Base-by-base conservation (phyloP, 2,329 filamentous ascomycete genomes). In the Trichothecium roseum region DNA sequence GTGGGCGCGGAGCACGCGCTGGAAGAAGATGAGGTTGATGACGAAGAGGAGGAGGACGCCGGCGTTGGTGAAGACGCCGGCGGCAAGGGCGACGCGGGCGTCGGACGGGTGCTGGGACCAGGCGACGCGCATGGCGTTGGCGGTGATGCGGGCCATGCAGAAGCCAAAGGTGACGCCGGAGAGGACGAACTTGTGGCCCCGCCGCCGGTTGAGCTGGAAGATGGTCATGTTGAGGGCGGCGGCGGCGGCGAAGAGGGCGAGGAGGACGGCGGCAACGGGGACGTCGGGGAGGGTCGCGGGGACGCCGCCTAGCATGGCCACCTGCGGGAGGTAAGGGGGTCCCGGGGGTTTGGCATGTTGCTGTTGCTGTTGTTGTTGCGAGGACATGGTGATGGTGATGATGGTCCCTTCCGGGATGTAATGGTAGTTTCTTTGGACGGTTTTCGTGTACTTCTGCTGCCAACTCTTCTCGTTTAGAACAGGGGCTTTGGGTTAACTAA, bases 31-130 rank as follows among this genome's bases (percentile, higher is more conserved):
- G 29, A 93, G 59, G 59, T 94, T 91, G 56, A 86, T 63, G 47
- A 89, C 60, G 56, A 84, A 89, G 18, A 93, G 62, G 7, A 93
- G 56, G 24, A 93, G 53, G 13, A 87, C 76, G 29, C 84, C 85
- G 1, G 81, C 78, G 30, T 78, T 74, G 38, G 84, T 73, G 47
- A 91, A 78, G 49, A 91, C 72, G 43, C 67, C 66, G 4, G 82
- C 74, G 7, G 79, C 75, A 40, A 77, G 68, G 47, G 62, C 64
- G 37, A 75, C 45, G 37, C 52, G 46, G 35, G 58, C 40, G 46
- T 62, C 54, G 36, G 30, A 43, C 1, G 64, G 62, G 24, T 57
- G 45, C 28, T 55, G 57, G 17, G 68, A 65, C 71, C 69, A 76
- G 37, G 58, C 68, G 44, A 74, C 68, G 37, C 70, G 66, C 45